Evolutionary conservation across 2,329 filamentous ascomycete genomes (phyloP), one percentile per base, ranked within the genome.

Genomic region (Alternaria sp.): DNA sequence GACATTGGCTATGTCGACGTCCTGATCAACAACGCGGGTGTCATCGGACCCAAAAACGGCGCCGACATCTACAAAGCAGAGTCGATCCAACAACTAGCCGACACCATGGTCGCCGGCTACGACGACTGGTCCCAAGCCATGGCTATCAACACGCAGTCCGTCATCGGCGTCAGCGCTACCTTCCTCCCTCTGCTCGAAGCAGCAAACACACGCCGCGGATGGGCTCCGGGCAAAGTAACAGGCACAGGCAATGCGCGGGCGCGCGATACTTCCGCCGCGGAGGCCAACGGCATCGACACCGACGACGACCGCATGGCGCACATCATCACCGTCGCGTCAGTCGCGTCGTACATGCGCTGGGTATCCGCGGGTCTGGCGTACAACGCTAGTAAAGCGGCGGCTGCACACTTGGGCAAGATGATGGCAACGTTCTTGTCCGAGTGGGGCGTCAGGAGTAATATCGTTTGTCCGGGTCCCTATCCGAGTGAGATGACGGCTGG

Each of bases 21-120:
- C 25, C 74, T 86, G 0, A 78, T 86, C 68, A 82, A 83, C 69
- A 86, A 86, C 64, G 84, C 84, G 16, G 85, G 85, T 27, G 76
- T 82, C 46, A 69, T 72, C 5, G 82, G 84, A 0, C 83, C 84
- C 0, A 70, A 62, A n/a, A 78, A 79, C 52, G 80, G 78, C 36
- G 75, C 65, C 5, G 75, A 76, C 38, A 74, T 83, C 28, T 78
- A 81, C 71, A 71, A 78, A 52, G 81, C 81, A n/a, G 69, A 77
- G 34, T 75, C 74, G n/a, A 80, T 86, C 18, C 59, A 74, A 2
- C 74, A 84, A 12, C 61, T 86, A 25, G 77, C 79, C 9, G 77
- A 83, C 3, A 69, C 75, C 22, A 75, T 85, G 62, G 68, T 78
- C 8, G 67, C 65, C 8, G 75, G 72, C 11, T 73, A 63, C 55